A percentile compares a stretch with the other conserved stretches of the same genome.
Conservation (phyloP, 2,329 filamentous ascomycete genomes). For the Cytospora piceae region DNA sequence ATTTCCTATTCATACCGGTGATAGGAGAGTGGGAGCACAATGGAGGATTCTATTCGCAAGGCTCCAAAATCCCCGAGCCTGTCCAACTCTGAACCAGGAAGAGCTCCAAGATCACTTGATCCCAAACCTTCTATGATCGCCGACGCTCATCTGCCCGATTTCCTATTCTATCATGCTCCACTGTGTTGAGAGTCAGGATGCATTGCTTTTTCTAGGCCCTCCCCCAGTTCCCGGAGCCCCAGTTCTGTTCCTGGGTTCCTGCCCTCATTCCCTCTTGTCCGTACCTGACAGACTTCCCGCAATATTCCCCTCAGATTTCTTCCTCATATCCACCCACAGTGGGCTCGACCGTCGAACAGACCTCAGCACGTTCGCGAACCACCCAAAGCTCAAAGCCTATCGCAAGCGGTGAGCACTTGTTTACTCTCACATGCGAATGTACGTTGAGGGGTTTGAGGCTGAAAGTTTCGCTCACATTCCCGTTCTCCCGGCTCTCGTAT, state of each 20-base stretch:
- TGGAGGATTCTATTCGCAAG: constrained; percentile 9
- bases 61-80: neutral
- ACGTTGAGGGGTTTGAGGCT: constrained; percentile 5
- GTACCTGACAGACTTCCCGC: neutral
- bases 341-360: neutral
- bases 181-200: constrained; percentile 8
- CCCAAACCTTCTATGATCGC: constrained; percentile 16
- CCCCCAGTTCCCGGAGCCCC: neutral
- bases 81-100: constrained; percentile 4
- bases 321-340: neutral
- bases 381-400: neutral
- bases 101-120: constrained; percentile 13
- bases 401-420: constrained; percentile 1
- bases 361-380: neutral
- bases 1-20: constrained; percentile 8
- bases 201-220: constrained; percentile 4
- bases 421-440: neutral
- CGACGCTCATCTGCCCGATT: constrained; percentile 10
- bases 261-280: neutral
- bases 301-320: neutral
- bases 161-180: constrained; percentile 13
- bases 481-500: constrained; percentile 17
- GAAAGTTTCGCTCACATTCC: constrained; percentile 5
- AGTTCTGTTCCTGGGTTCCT: neutral
- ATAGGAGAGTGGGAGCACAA: neutral